Evolutionary conservation across 2,329 filamentous ascomycete species (phyloP).

Genomic region (Macrophomina phaseolina): DNA sequence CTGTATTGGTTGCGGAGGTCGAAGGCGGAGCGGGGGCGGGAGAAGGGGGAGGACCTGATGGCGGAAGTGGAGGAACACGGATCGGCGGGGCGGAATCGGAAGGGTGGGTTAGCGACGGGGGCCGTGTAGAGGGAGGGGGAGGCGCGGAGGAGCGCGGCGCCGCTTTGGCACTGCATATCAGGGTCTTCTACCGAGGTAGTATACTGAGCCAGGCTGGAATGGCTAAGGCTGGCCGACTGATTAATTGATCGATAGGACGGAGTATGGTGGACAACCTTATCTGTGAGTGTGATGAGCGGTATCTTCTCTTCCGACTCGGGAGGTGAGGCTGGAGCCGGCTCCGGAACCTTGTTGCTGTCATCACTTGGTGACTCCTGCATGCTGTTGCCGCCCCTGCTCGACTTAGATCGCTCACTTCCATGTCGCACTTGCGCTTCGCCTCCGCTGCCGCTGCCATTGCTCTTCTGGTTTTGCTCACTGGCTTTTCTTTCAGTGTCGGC

Average conservation of each 20-base stretch:
- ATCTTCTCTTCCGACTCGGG: constrained; percentile 11
- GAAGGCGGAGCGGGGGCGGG: constrained; percentile 39
- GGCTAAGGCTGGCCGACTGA: constrained; percentile 28
- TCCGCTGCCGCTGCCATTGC: background rate
- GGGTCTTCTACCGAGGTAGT: constrained; percentile 29
- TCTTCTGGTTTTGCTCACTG: background rate
- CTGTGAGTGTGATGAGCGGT: constrained; percentile 7
- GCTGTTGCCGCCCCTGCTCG: background rate
- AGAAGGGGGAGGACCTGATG: constrained; percentile 3
- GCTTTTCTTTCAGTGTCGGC: background rate
- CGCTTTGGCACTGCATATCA: constrained; percentile 2
- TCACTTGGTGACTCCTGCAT: background rate
- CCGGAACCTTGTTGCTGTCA: background rate
- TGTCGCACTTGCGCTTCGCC: background rate
- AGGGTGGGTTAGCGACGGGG: constrained; percentile 7
- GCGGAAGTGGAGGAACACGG: background rate
- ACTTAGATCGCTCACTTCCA: background rate
- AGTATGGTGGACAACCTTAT: background rate
- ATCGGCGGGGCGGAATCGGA: constrained; percentile 20
- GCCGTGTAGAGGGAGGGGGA: background rate
- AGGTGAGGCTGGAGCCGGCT: background rate
- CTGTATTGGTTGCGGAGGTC: constrained; percentile 35
- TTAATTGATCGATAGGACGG: constrained; percentile 1
- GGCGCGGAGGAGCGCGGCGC: background rate
- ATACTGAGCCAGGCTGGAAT: constrained; percentile 31